Evolutionary conservation across 768 basidiomycete species (phyloP), one percentile per base, ranked within the genome.

Genomic region (Boletus vermiculosoides): DNA sequence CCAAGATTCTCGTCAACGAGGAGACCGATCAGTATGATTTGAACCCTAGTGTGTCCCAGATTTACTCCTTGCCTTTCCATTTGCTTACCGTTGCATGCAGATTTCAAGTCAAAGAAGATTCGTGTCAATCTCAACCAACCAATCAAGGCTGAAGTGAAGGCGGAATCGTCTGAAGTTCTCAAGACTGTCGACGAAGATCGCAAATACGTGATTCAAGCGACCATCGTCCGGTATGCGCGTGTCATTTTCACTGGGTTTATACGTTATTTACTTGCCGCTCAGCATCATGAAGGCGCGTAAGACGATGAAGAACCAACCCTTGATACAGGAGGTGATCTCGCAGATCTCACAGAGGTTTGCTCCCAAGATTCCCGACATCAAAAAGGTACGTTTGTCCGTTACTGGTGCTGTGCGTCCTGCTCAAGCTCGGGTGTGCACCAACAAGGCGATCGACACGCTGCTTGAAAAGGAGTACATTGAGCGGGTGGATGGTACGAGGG

Each of bases 391-490:
- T 45, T 37, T 41, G 3, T 42, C 37, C 8, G 33, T 33, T 2
- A 12, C 9, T 12, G 48, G 1, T 10, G 37, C 20, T 20, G 39
- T 7, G 16, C 8, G 50, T n/a, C 4, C 3, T 8, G 50, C 20
- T 20, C 31, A 0, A 0, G 36, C 61, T 70, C 33, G 59, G 44
- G 25, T 23, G 25, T 18, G 15, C n/a, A 33, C 37, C n/a, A 13
- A 13, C 57, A 91, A 48, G 89, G 91, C 92, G 4, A 96, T 98
- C 57, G 94, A 96, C 68, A 86, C 86, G 15, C 77, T 98, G 20
- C 78, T 98, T 47, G 96, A 98, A 77, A 96, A 96, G 76, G 96
- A 99, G 71, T 99, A 98, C 72, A 90, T 99, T 64, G 95, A 98
- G 69, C 87, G 96, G 31, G 88, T 93, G 15, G 92, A 94, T 22